phyloP scores from a whole-genome alignment of 495 filamentous ascomycete genomes.

The Penicillium simplicissimum region DNA sequence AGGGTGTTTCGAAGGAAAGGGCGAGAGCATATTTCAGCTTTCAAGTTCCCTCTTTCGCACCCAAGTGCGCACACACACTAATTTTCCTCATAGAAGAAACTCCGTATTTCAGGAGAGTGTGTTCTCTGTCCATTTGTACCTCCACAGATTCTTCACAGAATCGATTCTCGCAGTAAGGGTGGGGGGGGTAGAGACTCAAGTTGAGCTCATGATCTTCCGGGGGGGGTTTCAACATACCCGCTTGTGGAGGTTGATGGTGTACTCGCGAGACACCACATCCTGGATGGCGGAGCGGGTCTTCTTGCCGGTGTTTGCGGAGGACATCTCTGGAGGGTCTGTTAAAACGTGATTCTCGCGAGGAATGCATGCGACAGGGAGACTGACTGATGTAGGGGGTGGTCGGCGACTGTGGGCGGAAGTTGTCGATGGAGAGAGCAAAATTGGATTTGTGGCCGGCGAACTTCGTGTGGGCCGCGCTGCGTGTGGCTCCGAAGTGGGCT shows the following conservation, averaged over 20 bases:
- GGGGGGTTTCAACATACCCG: slow-evolving; percentile 70
- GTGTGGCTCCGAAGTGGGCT: slow-evolving; percentile 33
- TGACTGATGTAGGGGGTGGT: slow-evolving; percentile 45
- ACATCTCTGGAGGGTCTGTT: slow-evolving; percentile 62
- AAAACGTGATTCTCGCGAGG: slow-evolving; percentile 3
- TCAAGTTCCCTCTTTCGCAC: slow-evolving; percentile 8
- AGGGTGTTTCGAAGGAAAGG: slow-evolving; percentile 3
- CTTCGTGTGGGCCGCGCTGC: not conserved
- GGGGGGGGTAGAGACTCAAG: slow-evolving; percentile 7
- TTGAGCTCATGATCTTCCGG: not conserved
- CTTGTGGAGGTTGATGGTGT: slow-evolving; percentile 99
- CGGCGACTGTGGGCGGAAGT: slow-evolving; percentile 49
- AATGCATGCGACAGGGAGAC: slow-evolving; percentile 17
- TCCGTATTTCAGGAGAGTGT: slow-evolving; percentile 28
- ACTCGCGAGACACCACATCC: slow-evolving; percentile 98
- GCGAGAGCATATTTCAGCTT: not conserved
- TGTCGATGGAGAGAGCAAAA: slow-evolving; percentile 39
- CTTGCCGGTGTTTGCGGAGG: slow-evolving; percentile 67
- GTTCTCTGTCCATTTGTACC: slow-evolving; percentile 37
- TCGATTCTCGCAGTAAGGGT: slow-evolving; percentile 27
- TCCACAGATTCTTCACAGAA: slow-evolving; percentile 26
- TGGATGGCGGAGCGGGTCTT: slow-evolving; percentile 86
- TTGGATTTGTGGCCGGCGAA: slow-evolving; percentile 37
- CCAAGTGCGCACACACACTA: slow-evolving; percentile 22
- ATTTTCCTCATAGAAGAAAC: slow-evolving; percentile 24